phyloP scores from a whole-genome alignment of 2,329 filamentous ascomycete genomes.

The Fusarium phyllophilum region DNA sequence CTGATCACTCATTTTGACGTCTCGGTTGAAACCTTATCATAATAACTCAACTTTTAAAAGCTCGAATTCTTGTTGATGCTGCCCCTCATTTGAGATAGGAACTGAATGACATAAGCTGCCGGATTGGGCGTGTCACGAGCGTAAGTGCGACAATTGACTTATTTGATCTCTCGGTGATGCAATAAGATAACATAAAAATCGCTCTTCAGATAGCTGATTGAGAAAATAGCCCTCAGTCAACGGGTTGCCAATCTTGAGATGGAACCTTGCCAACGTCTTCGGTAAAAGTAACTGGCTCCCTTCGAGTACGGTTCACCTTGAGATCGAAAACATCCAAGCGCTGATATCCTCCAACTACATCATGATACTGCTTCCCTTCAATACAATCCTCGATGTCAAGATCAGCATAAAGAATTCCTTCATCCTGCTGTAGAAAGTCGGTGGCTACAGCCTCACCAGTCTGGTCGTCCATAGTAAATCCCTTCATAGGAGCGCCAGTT shows the following conservation, averaged over 20 bases:
- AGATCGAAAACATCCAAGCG: conserved; percentile 64
- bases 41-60: background rate
- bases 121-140: background rate
- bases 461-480: conserved; percentile 49
- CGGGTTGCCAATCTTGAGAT: background rate
- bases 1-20: accelerated
- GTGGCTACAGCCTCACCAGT: conserved; percentile 31
- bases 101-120: background rate
- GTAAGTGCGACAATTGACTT: background rate
- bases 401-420: conserved; percentile 63
- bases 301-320: conserved; percentile 56
- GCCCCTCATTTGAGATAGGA: background rate
- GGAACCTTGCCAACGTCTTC: background rate
- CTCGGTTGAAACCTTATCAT: accelerated
- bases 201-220: no score
- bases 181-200: accelerated
- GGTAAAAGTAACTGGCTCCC: conserved; percentile 47
- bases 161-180: background rate
- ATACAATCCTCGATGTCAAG: conserved; percentile 60
- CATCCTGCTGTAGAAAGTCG: conserved; percentile 55
- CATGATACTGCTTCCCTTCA: conserved; percentile 67
- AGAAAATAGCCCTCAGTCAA: background rate
- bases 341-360: conserved; percentile 66
- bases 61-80: background rate
- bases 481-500: conserved; percentile 53